Evolutionary conservation across 768 basidiomycete genomes (phyloP).

Genomic region (Suillus occidentalis): DNA sequence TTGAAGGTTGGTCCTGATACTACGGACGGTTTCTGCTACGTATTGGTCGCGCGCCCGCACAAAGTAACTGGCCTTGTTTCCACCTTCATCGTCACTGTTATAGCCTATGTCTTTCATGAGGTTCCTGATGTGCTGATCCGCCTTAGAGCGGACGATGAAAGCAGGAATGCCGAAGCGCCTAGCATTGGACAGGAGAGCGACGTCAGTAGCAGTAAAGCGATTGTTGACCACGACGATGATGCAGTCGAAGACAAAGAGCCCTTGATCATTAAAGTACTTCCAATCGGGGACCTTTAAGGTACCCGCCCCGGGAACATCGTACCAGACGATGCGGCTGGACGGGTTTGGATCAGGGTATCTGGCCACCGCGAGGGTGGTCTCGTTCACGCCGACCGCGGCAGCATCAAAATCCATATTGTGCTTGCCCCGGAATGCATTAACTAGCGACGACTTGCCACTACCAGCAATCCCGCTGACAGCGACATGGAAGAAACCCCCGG

Average conservation of each 20-base stretch:
- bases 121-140: conserved; percentile 32
- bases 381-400: conserved; percentile 25
- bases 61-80: conserved; percentile 6
- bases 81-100: conserved; percentile 17
- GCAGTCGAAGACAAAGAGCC: conserved; percentile 29
- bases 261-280: conserved; percentile 31
- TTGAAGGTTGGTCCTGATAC: conserved; percentile 11
- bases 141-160: conserved; percentile 36
- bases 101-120: conserved; percentile 26
- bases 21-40: conserved; percentile 10
- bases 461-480: conserved; percentile 14
- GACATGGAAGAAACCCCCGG: conserved; percentile 16
- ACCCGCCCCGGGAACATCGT: conserved; percentile 31
- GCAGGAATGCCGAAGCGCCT: conserved; percentile 24
- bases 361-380: conserved; percentile 21
- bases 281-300: conserved; percentile 24
- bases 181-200: conserved; percentile 26
- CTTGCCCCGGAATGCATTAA: conserved; percentile 27
- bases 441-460: conserved; percentile 19
- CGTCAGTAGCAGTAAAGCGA: conserved; percentile 27
- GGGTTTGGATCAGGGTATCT: conserved; percentile 23
- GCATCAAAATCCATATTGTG: conserved; percentile 18
- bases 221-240: conserved; percentile 26
- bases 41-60: conserved; percentile 9
- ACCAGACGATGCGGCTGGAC: conserved; percentile 23